Evolutionary conservation across 257 asterid genomes (phyloP), one percentile per base, ranked within the genome.

Genomic region (Mentha longifolia): DNA sequence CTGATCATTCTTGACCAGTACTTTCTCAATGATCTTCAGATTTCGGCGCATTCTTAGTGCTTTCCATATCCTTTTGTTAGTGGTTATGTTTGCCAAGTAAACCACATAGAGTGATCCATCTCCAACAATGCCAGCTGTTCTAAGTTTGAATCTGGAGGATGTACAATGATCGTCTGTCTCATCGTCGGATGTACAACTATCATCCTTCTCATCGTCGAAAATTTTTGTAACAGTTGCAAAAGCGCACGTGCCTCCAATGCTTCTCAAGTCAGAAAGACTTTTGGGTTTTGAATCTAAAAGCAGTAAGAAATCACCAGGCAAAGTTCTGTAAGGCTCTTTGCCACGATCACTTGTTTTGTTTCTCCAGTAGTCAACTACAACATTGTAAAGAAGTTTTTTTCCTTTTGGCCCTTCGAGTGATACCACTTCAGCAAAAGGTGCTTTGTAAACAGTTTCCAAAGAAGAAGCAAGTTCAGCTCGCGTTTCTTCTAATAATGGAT

Each of bases 401-500:
- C 71, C 57, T 2, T 49, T 65, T 9, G 1, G 35, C 70, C 15
- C 80, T 0, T 6, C 16, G 30, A 80, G 8, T 13, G 70, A 46
- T 17, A 67, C 58, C 6, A 82, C 83, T 68, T 82, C 84, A 15
- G 88, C 85, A 49, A 76, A 83, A 0, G 96, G 96, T 42, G 91
- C 87, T 9, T 64, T 55, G 22, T 79, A 17, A 3, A 83, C 41
- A 7, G 71, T 65, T 33, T 87, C 81, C 78, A 83, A 9, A 12
- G 83, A 73, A 6, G 94, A 67, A 25, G 86, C 87, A 28, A 89
- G 74, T 46, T 57, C 73, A 1, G 84, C 79, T 0, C 91, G 80
- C 1, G 84, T 83, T 65, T 89, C 96, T 79, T 89, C 96, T 62
- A 84, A 35, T 39, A 87, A 65, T 0, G 94, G 89, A 71, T 6